Evolutionary conservation across 1,139 yeast species (phyloP), one percentile per base, ranked within the genome.

Genomic region (Pichia sp.): DNA sequence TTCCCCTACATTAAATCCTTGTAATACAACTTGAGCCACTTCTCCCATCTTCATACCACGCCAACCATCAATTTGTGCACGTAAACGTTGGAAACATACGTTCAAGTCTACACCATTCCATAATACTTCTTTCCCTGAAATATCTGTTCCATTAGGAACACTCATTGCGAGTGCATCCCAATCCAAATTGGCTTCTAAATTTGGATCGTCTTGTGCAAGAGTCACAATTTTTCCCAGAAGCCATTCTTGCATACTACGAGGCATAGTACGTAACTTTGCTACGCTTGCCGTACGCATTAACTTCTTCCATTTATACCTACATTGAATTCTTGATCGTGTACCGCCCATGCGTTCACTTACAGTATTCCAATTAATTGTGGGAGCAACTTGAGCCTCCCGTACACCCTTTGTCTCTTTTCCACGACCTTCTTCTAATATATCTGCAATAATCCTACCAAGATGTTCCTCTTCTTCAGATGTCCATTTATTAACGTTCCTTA

Each of bases 241-340:
- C 85, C 92, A 82, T 36, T 73, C 56, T 53, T 74, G 73, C 37
- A 82, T 80, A 20, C 66, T 67, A 6, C 65, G 59, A 31, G 70
- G 71, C 70, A 82, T 78, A 30, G 65, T 66, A 24, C 74, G 65
- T 4, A 79, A 70, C 43, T 81, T 68, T 24, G 65, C 67, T 34
- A 69, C 61, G 7, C 80, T 80, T 58, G 73, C 82, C 52, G 86
- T 70, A 57, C 79, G 82, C 43, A 79, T 64, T 9, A 89, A 61
- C 63, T 87, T 89, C 57, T 84, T 83, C 96, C 97, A 90, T 63
- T 90, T 90, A 66, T 90, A 90, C 45, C 97, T 78, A 62, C 97
- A 90, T 64, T 90, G 97, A 52, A 90, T 89, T 53, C 97, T 74
- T 1, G 95, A 85, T 50, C 97, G 74, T 2, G 78, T 70, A 64